Percentiles rank a stretch among this genome's conserved stretches.
phyloP scores from a whole-genome alignment of 768 basidiomycete species.

The Serendipita sp. region DNA sequence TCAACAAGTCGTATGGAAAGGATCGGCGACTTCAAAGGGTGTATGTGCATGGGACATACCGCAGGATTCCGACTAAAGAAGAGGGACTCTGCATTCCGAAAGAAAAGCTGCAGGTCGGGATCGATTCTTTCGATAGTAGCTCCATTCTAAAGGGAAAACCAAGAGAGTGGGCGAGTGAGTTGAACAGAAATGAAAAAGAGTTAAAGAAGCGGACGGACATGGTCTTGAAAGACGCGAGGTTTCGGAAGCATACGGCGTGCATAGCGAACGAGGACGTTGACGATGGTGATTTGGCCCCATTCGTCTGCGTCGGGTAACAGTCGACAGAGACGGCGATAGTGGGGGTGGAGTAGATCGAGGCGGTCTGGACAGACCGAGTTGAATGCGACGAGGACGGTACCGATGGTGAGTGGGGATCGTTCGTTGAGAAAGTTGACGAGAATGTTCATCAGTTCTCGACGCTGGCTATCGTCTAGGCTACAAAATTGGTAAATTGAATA shows the following conservation, averaged over 20 bases:
- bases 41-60: constrained; percentile 57
- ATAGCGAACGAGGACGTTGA: constrained; percentile 69
- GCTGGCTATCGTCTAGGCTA: constrained; percentile 63
- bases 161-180: background rate
- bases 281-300: constrained; percentile 81
- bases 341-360: constrained; percentile 74
- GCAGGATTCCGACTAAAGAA: constrained; percentile 81
- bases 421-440: constrained; percentile 52
- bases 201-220: background rate
- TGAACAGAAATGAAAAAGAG: background rate
- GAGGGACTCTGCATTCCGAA: constrained; percentile 57
- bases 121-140: constrained; percentile 38
- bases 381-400: constrained; percentile 75
- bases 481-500: background rate
- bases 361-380: constrained; percentile 73
- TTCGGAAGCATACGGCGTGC: constrained; percentile 67
- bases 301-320: constrained; percentile 86
- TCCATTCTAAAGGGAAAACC: background rate
- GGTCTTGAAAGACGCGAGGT: constrained; percentile 23
- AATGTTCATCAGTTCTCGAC: constrained; percentile 52
- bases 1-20: constrained; percentile 33
- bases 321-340: constrained; percentile 72
- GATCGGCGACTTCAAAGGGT: constrained; percentile 57
- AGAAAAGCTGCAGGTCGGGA: constrained; percentile 56
- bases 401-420: constrained; percentile 74